Conservation (phyloP, 2,329 filamentous ascomycete species). For the Fusarium equiseti region DNA sequence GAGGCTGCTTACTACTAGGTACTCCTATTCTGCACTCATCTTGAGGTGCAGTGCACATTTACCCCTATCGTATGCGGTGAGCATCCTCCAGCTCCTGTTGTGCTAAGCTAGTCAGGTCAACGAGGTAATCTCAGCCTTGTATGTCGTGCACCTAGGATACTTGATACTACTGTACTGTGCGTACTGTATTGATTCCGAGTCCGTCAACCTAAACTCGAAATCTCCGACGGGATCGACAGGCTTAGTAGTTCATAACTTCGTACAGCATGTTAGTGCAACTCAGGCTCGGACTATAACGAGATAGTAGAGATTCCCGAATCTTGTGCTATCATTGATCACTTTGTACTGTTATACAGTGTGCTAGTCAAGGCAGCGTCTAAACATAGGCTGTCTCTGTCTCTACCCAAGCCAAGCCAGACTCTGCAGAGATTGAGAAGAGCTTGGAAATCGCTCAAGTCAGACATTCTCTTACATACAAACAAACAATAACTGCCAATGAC, state of each 20-base stretch:
- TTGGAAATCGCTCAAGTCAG: conserved; percentile 5
- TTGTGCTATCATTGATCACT: conserved; percentile 9
- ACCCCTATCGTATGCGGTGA: conserved; percentile 27
- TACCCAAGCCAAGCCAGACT: background rate
- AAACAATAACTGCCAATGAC: background rate
- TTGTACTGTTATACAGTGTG: conserved; percentile 13
- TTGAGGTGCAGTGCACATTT: background rate
- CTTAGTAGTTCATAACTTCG: background rate
- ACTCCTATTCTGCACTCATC: background rate
- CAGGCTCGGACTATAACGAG: conserved; percentile 16
- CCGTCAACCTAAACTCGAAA: conserved; percentile 18
- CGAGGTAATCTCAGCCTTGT: conserved; percentile 28
- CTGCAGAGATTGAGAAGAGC: background rate
- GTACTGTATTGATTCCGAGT: conserved; percentile 6
- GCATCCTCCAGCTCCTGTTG: conserved; percentile 1
- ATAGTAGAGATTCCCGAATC: conserved; percentile 10
- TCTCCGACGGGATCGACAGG: conserved; percentile 30
- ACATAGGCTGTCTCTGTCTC: background rate
- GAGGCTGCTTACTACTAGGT: conserved; percentile 11
- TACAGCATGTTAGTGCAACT: conserved; percentile 25
- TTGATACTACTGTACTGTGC: background rate
- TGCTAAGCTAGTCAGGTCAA: background rate
- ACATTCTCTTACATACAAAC: conserved; percentile 8
- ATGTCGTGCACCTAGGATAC: background rate
- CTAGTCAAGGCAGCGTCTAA: background rate